Base-by-base conservation (phyloP, 257 asterid species). In the Forsythia viridissima region DNA sequence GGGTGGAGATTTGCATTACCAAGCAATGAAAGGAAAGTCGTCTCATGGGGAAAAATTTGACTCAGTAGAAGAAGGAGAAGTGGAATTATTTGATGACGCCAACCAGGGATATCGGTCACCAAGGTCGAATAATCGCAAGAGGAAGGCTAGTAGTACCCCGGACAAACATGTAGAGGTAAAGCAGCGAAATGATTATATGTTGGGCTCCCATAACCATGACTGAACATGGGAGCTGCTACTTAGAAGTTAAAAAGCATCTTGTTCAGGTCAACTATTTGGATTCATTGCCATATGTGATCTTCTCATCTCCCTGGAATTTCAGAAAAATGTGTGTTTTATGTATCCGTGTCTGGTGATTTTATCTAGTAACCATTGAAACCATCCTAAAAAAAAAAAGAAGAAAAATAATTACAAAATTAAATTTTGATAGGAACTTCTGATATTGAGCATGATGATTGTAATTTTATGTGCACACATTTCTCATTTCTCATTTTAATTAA, bases 31-130 rank as follows among this genome's bases (percentile, higher is more conserved):
- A 84, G 90, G 86, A 77, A 90, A 85, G 73, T 80, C 85, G 5
- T 75, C 85, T 1, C 84, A 80, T 10, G 87, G 80, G 73, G 89
- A 86, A 48, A 91, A 91, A 73, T 77, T 82, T 34, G 92, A 85
- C 70, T 80, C 78, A 1, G 95, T 89, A 10, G 98, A 94, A 84
- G 98, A 94, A 87, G 97, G 98, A 21, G 98, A 94, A 85, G 83
- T 91, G 20, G 97, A 84, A 40, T 81, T 85, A 13, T 81, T 88
- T 73, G 94, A 91, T 66, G 88, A 80, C 76, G 87, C 74, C 55
- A 90, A 85, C 55, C 65, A 83, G 59, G 92, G 81, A 12, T 79
- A 80, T 78, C 87, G 51, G 24, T 91, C 98, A 10, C 97, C 96
- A 21, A 84, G 72, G 82, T 76, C 85, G 0, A 81, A 41, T 79